These are phyloP conservation scores for Trichosanthes truncata DNA, from an alignment of 306 rosid species.

Conservation along the genomic window DNA sequence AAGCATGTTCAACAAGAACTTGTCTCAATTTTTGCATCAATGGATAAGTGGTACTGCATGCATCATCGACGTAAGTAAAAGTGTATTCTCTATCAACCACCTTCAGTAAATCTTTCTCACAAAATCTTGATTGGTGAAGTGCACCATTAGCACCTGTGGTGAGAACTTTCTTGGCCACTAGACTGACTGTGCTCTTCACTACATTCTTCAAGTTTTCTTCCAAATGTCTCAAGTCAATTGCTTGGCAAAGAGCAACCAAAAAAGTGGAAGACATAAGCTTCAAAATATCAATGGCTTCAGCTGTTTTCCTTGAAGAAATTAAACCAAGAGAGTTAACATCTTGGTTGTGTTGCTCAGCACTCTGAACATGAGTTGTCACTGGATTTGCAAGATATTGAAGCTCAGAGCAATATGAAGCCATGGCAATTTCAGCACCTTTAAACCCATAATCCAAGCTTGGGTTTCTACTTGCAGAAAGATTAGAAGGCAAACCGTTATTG, in stretches of 20 bases:
- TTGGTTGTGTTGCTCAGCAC: conserved; percentile 91
- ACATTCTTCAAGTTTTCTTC: conserved; percentile 72
- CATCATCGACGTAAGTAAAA: conserved; percentile 64
- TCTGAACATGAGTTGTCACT: conserved; percentile 79
- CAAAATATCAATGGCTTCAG: conserved; percentile 60
- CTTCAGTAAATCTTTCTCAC: conserved; percentile 71
- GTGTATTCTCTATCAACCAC: conserved; percentile 65
- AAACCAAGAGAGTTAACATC: conserved; percentile 87
- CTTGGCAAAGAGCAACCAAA: conserved; percentile 72
- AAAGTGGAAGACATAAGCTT: conserved; percentile 81
- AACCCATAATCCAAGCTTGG: conserved; percentile 92
- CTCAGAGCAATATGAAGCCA: conserved; percentile 88
- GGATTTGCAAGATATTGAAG: conserved; percentile 80
- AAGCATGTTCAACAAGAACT: conserved; percentile 67
- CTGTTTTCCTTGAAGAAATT: conserved; percentile 73
- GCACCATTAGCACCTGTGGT: conserved; percentile 61
- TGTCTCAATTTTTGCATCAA: conserved; percentile 76
- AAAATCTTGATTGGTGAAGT: conserved; percentile 75
- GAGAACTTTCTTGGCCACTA: conserved; percentile 63
- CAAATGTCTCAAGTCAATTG: conserved; percentile 81
- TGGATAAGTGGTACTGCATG: conserved; percentile 68
- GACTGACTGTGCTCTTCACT: conserved; percentile 59
- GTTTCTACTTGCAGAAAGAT: conserved; percentile 60
- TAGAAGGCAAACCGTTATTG: conserved; percentile 83
- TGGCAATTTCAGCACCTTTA: conserved; percentile 90